These are phyloP conservation scores for Collybiopsis luxurians DNA, from an alignment of 768 basidiomycete species.

Conservation along the genomic window DNA sequence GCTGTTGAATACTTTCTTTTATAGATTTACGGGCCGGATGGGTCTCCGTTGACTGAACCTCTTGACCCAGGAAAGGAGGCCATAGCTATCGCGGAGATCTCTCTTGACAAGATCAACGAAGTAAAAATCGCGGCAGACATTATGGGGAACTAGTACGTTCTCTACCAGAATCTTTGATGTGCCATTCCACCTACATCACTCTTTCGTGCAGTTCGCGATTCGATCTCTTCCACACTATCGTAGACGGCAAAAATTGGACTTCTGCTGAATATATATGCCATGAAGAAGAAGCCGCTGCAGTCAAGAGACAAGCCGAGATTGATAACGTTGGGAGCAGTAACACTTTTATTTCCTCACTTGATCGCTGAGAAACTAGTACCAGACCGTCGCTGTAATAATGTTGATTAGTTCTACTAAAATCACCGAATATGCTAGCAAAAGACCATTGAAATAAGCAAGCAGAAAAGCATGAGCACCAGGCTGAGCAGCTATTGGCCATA, in stretches of 20 bases:
- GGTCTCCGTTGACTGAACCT: constrained; percentile 19
- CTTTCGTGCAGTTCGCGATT: constrained; percentile 16
- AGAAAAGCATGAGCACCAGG: not conserved
- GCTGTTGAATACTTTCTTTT: not conserved
- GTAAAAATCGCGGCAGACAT: constrained; percentile 25
- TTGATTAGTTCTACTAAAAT: not conserved
- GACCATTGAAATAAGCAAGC: not conserved
- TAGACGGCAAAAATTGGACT: constrained; percentile 25
- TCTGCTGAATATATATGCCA: constrained; percentile 14
- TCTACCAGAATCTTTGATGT: not conserved
- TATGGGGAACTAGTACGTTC: constrained; percentile 22
- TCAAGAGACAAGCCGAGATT: constrained; percentile 8
- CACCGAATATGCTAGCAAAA: not conserved
- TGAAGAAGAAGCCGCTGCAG: constrained; percentile 9
- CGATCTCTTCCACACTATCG: constrained; percentile 25
- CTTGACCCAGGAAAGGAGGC: constrained; percentile 23
- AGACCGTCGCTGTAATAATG: not conserved
- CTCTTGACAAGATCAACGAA: constrained; percentile 25
- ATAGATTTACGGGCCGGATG: constrained; percentile 31
- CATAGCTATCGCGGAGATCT: constrained; percentile 26
- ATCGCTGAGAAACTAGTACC: not conserved
- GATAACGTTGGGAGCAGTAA: constrained; percentile 8
- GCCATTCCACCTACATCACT: not conserved
- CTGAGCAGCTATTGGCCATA: not conserved
- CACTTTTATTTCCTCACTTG: not conserved